phyloP scores from a whole-genome alignment of 106 monocot genomes.

The Dendrobium nobile region DNA sequence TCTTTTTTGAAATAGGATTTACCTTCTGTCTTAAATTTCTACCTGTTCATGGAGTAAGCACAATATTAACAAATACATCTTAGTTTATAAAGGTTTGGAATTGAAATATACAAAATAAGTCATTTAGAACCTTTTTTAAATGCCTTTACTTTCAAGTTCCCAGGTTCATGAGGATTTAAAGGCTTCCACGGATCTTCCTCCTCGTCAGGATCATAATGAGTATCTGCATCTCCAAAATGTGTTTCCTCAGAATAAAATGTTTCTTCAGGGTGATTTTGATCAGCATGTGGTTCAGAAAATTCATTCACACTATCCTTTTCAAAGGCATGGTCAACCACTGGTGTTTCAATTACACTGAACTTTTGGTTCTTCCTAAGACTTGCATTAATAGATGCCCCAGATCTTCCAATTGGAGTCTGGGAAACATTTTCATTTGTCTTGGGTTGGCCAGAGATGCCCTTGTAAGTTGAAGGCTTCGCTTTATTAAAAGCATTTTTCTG shows the following conservation, averaged over 20 bases:
- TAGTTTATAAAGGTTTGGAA: background rate
- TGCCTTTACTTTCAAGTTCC: conserved; percentile 72
- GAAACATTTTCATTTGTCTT: conserved; percentile 30
- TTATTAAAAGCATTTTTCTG: conserved; percentile 28
- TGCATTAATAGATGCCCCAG: conserved; percentile 37
- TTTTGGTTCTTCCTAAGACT: conserved; percentile 14
- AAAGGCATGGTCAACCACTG: conserved; percentile 17
- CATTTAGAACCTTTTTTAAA: conserved; percentile 51
- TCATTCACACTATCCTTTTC: conserved; percentile 17
- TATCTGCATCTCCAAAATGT: conserved; percentile 29
- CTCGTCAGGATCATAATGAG: conserved; percentile 43
- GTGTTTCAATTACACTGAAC: conserved; percentile 1
- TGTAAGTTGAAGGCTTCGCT: conserved; percentile 16
- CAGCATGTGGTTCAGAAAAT: conserved; percentile 19
- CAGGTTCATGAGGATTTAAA: conserved; percentile 92
- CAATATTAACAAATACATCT: background rate
- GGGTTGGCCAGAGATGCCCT: conserved; percentile 35
- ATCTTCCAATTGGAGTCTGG: conserved; percentile 42
- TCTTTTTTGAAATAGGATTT: conserved; percentile 16
- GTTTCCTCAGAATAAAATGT: conserved; percentile 27
- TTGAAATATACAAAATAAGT: background rate
- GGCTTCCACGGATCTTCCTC: conserved; percentile 90
- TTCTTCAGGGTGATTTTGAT: conserved; percentile 26
- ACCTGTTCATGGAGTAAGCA: conserved; percentile 33
- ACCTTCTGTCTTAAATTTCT: conserved; percentile 31